Conservation (phyloP, 257 asterid genomes). For the Solanum bukasovii region DNA sequence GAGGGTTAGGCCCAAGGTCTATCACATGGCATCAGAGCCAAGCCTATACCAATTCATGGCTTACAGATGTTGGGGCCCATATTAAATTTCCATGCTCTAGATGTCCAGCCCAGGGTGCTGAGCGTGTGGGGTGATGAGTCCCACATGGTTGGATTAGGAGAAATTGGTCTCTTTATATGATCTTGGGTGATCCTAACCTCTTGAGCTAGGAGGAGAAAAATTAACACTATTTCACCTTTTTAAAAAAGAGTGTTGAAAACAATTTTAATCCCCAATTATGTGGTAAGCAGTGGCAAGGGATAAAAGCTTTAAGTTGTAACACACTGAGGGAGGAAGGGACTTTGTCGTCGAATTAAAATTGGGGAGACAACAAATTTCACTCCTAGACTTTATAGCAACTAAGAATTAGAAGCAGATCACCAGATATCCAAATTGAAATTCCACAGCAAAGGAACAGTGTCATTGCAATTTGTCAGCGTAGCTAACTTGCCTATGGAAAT, state of each 20-base stretch:
- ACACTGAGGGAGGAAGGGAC: background rate
- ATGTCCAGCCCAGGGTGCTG: too few species aligned
- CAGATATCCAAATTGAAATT: background rate
- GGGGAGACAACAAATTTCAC: background rate
- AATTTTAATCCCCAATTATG: background rate
- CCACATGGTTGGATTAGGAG: background rate
- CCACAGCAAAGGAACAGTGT: background rate
- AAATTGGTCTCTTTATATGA: background rate
- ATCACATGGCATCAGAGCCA: background rate
- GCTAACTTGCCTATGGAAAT: conserved; percentile 78
- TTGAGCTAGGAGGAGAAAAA: background rate
- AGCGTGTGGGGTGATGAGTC: background rate
- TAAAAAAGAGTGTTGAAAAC: background rate
- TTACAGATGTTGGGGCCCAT: too few species aligned
- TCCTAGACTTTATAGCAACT: background rate
- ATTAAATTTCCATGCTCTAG: too few species aligned
- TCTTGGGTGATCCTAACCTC: background rate
- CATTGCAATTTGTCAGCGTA: background rate
- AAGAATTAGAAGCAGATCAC: background rate
- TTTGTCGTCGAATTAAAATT: background rate
- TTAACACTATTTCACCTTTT: background rate
- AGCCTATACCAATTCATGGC: too few species aligned
- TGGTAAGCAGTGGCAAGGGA: background rate
- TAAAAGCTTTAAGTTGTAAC: background rate
- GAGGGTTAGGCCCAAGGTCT: background rate